A percentile compares a stretch with the other conserved stretches of the same genome.
Evolutionary conservation across 441 rosid genomes (phyloP).

Genomic region (Aleurites moluccanus): DNA sequence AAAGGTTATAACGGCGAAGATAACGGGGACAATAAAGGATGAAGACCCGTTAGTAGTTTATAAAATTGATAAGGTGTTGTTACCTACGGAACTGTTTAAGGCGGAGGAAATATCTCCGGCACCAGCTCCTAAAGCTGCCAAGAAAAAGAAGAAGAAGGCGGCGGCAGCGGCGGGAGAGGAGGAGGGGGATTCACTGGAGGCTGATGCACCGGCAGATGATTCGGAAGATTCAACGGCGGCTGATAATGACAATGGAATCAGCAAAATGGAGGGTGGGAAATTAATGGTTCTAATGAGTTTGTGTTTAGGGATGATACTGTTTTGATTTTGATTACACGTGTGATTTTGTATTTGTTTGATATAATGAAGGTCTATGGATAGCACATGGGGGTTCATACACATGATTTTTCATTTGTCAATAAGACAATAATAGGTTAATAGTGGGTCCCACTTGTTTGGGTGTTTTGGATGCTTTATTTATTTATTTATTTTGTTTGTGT

Average conservation of each 20-base stretch:
- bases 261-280: constrained; percentile 35
- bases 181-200: constrained; percentile 50
- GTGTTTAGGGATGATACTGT: constrained; percentile 29
- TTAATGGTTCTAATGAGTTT: constrained; percentile 31
- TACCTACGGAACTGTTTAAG: constrained; percentile 70
- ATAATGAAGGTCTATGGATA: neutral
- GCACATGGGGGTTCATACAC: constrained; percentile 3
- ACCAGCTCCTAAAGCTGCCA: constrained; percentile 35
- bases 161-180: constrained; percentile 9
- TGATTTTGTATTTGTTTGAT: neutral
- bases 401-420: neutral
- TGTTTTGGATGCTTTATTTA: neutral
- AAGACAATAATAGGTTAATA: neutral
- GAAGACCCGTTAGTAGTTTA: constrained; percentile 83
- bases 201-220: constrained; percentile 60
- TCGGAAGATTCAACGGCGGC: constrained; percentile 56
- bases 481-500: constrained; percentile 1
- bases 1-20: constrained; percentile 61
- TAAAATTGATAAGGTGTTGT: constrained; percentile 62
- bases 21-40: constrained; percentile 66
- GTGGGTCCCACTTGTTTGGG: constrained; percentile 17
- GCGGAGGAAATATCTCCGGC: constrained; percentile 14
- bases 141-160: constrained; percentile 23
- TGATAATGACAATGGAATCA: constrained; percentile 36
- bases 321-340: constrained; percentile 15